Evolutionary conservation across 2,329 filamentous ascomycete genomes (phyloP).

Genomic region (Neospermospora avenae): DNA sequence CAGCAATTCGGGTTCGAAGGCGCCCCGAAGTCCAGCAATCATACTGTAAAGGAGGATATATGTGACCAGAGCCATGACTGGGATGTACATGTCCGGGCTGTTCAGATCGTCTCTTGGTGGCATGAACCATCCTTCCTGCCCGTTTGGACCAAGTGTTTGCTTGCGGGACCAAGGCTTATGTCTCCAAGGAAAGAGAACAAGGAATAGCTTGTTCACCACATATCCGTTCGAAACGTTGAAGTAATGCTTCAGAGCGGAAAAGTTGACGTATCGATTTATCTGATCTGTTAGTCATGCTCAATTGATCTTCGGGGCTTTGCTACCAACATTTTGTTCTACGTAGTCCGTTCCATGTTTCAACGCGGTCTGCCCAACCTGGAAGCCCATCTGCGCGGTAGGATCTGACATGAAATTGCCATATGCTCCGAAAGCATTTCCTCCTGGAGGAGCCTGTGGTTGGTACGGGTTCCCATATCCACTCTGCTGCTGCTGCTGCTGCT

Average conservation of each 20-base stretch:
- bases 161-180: slow-evolving; percentile 97
- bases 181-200: slow-evolving; percentile 96
- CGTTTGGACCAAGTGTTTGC: slow-evolving; percentile 67
- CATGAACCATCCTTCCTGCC: slow-evolving; percentile 75
- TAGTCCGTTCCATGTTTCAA: slow-evolving; percentile 91
- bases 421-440: slow-evolving; percentile 57
- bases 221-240: slow-evolving; percentile 99
- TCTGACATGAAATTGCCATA: slow-evolving; percentile 96
- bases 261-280: slow-evolving; percentile 83
- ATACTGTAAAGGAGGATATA: slow-evolving; percentile 94
- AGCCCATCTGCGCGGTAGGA: slow-evolving; percentile 89
- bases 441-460: slow-evolving; percentile 53
- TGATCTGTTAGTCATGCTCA: slow-evolving; percentile 36
- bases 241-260: slow-evolving; percentile 94
- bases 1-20: slow-evolving; percentile 91
- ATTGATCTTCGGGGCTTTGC: not conserved
- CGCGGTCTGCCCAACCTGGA: slow-evolving; percentile 89
- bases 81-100: slow-evolving; percentile 99
- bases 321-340: slow-evolving; percentile 82
- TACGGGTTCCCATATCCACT: slow-evolving; percentile 70
- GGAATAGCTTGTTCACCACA: slow-evolving; percentile 85
- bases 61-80: slow-evolving; percentile 94
- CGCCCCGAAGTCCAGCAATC: slow-evolving; percentile 81
- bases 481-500: slow-evolving; percentile 60
- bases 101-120: slow-evolving; percentile 95